Conservation (phyloP, 1,284 basidiomycete genomes). For the Moniliella sp. region DNA sequence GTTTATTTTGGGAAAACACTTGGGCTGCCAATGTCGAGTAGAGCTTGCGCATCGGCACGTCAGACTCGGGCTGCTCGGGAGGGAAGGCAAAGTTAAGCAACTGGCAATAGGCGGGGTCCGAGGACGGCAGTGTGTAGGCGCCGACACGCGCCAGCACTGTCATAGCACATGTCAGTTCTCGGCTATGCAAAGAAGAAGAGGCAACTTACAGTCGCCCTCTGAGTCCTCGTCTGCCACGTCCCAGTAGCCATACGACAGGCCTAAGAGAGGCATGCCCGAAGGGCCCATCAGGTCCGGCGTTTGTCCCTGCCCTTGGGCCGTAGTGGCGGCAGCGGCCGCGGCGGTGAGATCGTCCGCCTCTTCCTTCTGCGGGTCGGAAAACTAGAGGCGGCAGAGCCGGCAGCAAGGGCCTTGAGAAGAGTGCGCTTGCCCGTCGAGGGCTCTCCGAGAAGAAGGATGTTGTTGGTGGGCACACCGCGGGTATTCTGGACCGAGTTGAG, state of each 20-base stretch:
- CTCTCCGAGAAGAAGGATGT: slow-evolving; percentile 53
- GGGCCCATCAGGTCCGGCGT: too few relatives aligned
- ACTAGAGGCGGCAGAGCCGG: background rate
- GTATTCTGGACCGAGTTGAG: slow-evolving; percentile 65
- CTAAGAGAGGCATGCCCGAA: slow-evolving; percentile 9
- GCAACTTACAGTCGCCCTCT: background rate
- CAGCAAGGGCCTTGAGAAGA: slow-evolving; percentile 43
- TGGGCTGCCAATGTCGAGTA: too few relatives aligned
- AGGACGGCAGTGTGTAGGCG: slow-evolving; percentile 67
- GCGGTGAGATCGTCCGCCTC: background rate
- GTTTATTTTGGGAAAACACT: too few relatives aligned
- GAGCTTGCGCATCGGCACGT: too few relatives aligned
- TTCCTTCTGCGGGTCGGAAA: background rate
- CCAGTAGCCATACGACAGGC: slow-evolving; percentile 20
- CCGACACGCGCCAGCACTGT: slow-evolving; percentile 40
- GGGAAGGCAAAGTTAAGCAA: slow-evolving; percentile 67
- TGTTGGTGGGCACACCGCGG: slow-evolving; percentile 62
- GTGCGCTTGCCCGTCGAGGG: slow-evolving; percentile 55
- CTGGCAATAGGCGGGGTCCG: slow-evolving; percentile 48
- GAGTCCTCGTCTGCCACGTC: slow-evolving; percentile 22
- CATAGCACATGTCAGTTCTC: slow-evolving; percentile 1
- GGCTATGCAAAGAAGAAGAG: background rate
- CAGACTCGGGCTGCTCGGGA: too few relatives aligned
- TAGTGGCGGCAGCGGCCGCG: background rate
- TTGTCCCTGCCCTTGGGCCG: too few relatives aligned